Evolutionary conservation across 2,329 filamentous ascomycete genomes (phyloP), one percentile per base, ranked within the genome.

Genomic region (Pezicula radicicola): DNA sequence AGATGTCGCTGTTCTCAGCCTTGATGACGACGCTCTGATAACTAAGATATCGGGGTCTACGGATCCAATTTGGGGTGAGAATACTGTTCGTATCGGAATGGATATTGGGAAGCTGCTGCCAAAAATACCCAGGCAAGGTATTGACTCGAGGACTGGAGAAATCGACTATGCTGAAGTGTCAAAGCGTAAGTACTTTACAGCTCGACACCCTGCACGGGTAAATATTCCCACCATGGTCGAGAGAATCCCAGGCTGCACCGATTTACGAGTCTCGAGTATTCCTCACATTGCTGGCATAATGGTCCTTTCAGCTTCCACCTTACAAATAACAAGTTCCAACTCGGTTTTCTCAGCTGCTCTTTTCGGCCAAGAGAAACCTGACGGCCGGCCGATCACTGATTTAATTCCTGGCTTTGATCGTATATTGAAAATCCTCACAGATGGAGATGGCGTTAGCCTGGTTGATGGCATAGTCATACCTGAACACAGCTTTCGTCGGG

Each of bases 231-330:
- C 91, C 51, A 88, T 88, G 0, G 79, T 99, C 46, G 85, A 91
- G 54, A 87, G 89, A 63, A 75, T 89, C 3, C 79, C 83, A 33
- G 84, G 81, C 40, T 77, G 85, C 60, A 79, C 83, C 16, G 85
- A 89, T 58, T 80, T 99, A 57, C 85, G 90, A 48, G 82, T 99
- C 41, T 96, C 93, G 15, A 96, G 91, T 66, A 96, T 97, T 59
- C 94, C 94, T 15, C 93, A 99, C 66, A 97, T 99, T 70, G 94
- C 94, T 50, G 94, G 94, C 46, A 97, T 99, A 63, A 85, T 99
- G 65, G 92, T 99, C 8, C 78, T 99, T 12, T 87, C 89, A n/a
- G 87, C 93, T 1, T 75, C 84, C 28, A 84, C 80, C 1, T 78
- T 97, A 57, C 82, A 83, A 46, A 88, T 99, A 62, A 89, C 89